Evolutionary conservation across 148 eudicot genomes (phyloP), one percentile per base, ranked within the genome.

Genomic region (Pharnaceum exiguum): DNA sequence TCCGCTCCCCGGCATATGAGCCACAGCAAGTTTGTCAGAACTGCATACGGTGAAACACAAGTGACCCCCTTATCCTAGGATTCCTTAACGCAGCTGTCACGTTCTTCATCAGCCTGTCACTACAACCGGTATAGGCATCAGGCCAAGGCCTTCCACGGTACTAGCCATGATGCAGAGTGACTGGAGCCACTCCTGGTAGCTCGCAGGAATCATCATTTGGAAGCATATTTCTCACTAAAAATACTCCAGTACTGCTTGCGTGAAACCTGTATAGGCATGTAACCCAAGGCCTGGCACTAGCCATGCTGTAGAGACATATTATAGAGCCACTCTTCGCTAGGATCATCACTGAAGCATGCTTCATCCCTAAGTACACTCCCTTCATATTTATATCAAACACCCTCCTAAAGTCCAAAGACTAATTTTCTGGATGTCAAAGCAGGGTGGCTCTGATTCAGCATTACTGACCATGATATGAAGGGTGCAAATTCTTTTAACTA

Each of bases 41-140:
- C 83, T 2, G 86, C 90, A 23, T 89, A 93, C 39, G 99, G 99
- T 33, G 96, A 83, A 31, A 93, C 89, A 17, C 96, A 85, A 57
- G 88, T 93, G 5, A 93, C 99, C 2, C 99, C 90, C 88, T 32
- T 93, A 30, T 72, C 67, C 13, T 96, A 96, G 18, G 89, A 64
- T 75, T n/a, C n/a, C n/a, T n/a, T n/a, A n/a, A n/a, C n/a, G 88
- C 99, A 1, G 96, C 96, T 23, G 99, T 95, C 29, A 89, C 96
- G 19, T 52, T 93, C 75, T 73, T 83, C 5, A 95, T 93, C 16
- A 93, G 82, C n/a, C n/a, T n/a, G n/a, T n/a, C n/a, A n/a, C n/a
- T n/a, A n/a, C n/a, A n/a, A n/a, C n/a, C n/a, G n/a, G n/a, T n/a
- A n/a, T n/a, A n/a, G n/a, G n/a, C n/a, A n/a, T n/a, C n/a, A n/a